phyloP scores from a whole-genome alignment of 1,139 yeast species.

The Candida sp. region DNA sequence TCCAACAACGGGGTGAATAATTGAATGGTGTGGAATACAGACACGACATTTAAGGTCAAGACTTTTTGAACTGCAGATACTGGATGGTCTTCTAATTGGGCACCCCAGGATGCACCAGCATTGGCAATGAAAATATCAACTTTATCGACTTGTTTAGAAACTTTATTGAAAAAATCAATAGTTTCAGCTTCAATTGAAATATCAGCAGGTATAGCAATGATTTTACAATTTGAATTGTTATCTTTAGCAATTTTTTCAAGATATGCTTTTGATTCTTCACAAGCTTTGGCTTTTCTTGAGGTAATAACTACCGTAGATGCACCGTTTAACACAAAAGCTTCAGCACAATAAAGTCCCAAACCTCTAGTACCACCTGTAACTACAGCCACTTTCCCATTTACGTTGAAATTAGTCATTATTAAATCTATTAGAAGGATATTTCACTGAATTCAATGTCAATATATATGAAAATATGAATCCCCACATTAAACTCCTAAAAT shows the following conservation, averaged over 20 bases:
- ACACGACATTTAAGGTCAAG: conserved; percentile 57
- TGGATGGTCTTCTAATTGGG: conserved; percentile 56
- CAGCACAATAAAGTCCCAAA: conserved; percentile 65
- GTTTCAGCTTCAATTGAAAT: conserved; percentile 50
- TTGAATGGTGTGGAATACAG: conserved; percentile 65
- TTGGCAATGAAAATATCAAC: conserved; percentile 67
- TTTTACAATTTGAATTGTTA: conserved; percentile 37
- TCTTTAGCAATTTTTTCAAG: conserved; percentile 43
- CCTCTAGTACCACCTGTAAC: conserved; percentile 81
- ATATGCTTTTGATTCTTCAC: conserved; percentile 51
- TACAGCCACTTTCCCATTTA: conserved; percentile 62
- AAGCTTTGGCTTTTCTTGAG: conserved; percentile 60
- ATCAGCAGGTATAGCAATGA: conserved; percentile 58
- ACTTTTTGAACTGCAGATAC: conserved; percentile 61
- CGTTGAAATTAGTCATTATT: conserved; percentile 21
- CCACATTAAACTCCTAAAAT: not conserved
- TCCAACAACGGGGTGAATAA: conserved; percentile 54
- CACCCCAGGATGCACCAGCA: conserved; percentile 82
- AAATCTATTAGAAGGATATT: not conserved
- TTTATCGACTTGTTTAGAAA: conserved; percentile 33
- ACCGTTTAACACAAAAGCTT: conserved; percentile 57
- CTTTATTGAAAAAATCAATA: conserved; percentile 39
- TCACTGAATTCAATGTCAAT: not conserved
- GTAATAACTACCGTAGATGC: conserved; percentile 62
- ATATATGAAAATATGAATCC: not conserved